phyloP scores from a whole-genome alignment of 257 asterid species.

The Ballota nigra region DNA sequence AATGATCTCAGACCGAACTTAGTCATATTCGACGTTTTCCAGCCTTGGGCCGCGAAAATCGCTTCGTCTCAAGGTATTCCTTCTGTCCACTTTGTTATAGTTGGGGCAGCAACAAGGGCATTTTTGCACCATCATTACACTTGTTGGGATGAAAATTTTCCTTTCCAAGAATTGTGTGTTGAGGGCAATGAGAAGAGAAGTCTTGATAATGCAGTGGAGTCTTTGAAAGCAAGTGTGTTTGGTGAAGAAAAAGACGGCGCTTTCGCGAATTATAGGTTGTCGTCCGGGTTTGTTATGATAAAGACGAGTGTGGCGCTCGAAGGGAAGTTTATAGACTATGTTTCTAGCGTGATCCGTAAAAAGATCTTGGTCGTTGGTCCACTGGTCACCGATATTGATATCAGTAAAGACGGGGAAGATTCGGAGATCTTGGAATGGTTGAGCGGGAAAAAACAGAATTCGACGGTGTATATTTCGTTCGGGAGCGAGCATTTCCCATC shows the following conservation, averaged over 20 bases:
- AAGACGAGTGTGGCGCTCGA: not conserved
- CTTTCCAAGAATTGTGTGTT: constrained; percentile 5
- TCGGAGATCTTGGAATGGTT: constrained; percentile 23
- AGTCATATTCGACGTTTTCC: not conserved
- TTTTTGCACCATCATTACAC: constrained; percentile 19
- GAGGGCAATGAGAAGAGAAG: constrained; percentile 1
- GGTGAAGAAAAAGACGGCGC: constrained; percentile 6
- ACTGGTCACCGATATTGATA: not conserved
- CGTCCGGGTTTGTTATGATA: constrained; percentile 23
- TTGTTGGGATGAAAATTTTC: not conserved
- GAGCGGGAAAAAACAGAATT: constrained; percentile 16
- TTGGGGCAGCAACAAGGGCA: constrained; percentile 16
- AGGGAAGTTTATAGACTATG: not conserved
- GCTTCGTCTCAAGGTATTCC: not conserved
- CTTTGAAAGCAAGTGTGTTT: not conserved
- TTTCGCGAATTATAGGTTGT: constrained; percentile 16
- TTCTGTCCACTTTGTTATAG: constrained; percentile 16
- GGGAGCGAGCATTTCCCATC: constrained; percentile 34
- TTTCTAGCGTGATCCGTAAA: not conserved
- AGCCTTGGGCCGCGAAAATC: not conserved
- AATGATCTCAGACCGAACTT: not conserved
- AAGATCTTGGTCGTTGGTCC: not conserved
- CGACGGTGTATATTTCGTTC: constrained; percentile 31
- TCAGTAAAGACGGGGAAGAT: too few species aligned
- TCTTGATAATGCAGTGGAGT: not conserved